Evolutionary conservation across 345 rosid species (phyloP).

Genomic region (Barbarea vulgaris): DNA sequence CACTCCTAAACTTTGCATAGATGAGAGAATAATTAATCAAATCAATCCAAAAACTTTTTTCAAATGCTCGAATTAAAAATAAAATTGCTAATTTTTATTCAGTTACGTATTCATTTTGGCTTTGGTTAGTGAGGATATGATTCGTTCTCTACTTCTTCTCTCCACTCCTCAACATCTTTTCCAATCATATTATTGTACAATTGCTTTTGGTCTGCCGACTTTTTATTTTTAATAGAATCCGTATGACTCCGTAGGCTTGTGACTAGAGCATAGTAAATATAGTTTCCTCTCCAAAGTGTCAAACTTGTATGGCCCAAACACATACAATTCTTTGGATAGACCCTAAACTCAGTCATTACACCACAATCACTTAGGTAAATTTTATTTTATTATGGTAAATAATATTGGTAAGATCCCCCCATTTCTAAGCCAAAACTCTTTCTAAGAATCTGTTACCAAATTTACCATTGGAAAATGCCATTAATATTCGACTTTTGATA

Average conservation of each 20-base stretch:
- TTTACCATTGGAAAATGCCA: not conserved
- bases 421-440: not conserved
- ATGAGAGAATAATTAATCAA: slow-evolving; percentile 1
- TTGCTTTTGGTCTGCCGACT: slow-evolving; percentile 28
- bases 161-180: slow-evolving; percentile 11
- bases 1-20: not conserved
- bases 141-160: slow-evolving; percentile 20
- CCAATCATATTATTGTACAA: slow-evolving; percentile 29
- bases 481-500: not conserved
- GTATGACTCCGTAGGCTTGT: not conserved
- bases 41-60: not conserved
- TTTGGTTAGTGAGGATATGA: slow-evolving; percentile 36
- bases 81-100: slow-evolving; percentile 23
- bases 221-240: too few relatives aligned
- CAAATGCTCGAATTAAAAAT: not conserved
- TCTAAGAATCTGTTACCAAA: not conserved
- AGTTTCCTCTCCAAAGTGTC: not conserved
- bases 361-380: not conserved
- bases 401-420: not conserved
- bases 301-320: not conserved
- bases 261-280: not conserved
- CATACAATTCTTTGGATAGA: not conserved
- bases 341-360: not conserved
- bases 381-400: slow-evolving; percentile 6
- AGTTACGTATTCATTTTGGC: slow-evolving; percentile 39